Base-by-base conservation (phyloP, 2,329 filamentous ascomycete species). In the Truncatella angustata region DNA sequence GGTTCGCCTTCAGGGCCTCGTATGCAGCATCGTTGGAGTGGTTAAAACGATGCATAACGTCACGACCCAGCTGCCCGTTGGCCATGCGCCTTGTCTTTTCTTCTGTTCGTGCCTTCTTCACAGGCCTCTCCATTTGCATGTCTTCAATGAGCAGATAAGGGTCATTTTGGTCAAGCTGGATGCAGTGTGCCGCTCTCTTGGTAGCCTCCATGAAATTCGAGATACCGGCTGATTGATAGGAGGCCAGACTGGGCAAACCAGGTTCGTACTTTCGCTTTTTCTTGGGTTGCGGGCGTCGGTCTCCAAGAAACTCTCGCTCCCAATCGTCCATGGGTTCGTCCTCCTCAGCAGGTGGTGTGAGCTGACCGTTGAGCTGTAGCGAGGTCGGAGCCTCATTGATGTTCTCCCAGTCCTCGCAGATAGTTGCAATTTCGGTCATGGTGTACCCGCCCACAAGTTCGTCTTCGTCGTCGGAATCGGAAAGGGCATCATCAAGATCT, bases 21-120 rank as follows among this genome's bases (percentile, higher is more conserved):
- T 99, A 99, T 2, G 92, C 92, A 54, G 94, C 88, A 64, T 99
- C 94, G 57, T 97, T 97, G 26, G 92, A 96, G 53, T 95, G 89
- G 66, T 97, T 97, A 78, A 96, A 99, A 37, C 93, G 86, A 59
- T 87, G 83, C 34, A 83, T 83, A 32, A 96, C 80, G 51, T 90
- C 85, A 50, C 87, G 88, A 3, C 86, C 84, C 37, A 91, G 73
- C 47, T 85, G 87, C 14, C 85, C 84, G 52, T 83, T 87, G 6
- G 81, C 84, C 75, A 85, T 85, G 56, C 81, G 85, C 70, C 81
- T 87, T 57, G 82, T 78, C 56, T 84, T 85, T 48, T 76, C 72
- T 52, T 81, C 75, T 12, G 74, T 61, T 39, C 77, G 79, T 20
- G 74, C 76, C 52, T 85, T 81, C 67, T 89, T 88, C 16, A 80